A percentile compares a stretch with the other conserved stretches of the same genome.
Evolutionary conservation across 2,329 filamentous ascomycete genomes (phyloP).

Genomic region (Sporothrix globosa): DNA sequence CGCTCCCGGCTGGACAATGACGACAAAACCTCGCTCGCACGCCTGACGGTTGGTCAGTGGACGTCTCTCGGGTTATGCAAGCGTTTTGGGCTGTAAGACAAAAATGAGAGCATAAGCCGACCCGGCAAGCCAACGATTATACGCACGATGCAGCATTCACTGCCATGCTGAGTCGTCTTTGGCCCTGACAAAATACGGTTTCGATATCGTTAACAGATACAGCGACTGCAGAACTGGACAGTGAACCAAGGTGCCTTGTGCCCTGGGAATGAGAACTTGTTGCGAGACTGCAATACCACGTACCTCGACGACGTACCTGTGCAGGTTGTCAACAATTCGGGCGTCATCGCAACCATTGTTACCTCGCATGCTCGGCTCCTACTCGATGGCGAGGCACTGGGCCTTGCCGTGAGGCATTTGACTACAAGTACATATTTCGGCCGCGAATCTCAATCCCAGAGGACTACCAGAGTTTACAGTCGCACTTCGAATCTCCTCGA

Average conservation of each 20-base stretch:
- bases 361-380: slow-evolving; percentile 81
- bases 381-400: slow-evolving; percentile 75
- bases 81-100: too few relatives aligned
- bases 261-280: slow-evolving; percentile 68
- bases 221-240: slow-evolving; percentile 64
- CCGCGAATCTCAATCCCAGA: slow-evolving; percentile 45
- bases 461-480: too few relatives aligned
- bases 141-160: slow-evolving; percentile 50
- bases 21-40: too few relatives aligned
- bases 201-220: slow-evolving; percentile 50
- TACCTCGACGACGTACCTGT: slow-evolving; percentile 69
- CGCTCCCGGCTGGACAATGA: too few relatives aligned
- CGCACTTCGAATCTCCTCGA: slow-evolving; percentile 36
- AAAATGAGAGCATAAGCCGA: too few relatives aligned
- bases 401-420: slow-evolving; percentile 58
- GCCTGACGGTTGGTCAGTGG: too few relatives aligned
- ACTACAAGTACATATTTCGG: slow-evolving; percentile 71
- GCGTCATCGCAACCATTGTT: slow-evolving; percentile 70
- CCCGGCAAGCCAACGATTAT: too few relatives aligned
- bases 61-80: too few relatives aligned
- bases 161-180: slow-evolving; percentile 60
- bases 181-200: slow-evolving; percentile 50
- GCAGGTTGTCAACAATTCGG: slow-evolving; percentile 57
- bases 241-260: slow-evolving; percentile 71
- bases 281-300: slow-evolving; percentile 74